Base-by-base conservation (phyloP, 1,139 yeast species). In the Saccharomyces uvarum region DNA sequence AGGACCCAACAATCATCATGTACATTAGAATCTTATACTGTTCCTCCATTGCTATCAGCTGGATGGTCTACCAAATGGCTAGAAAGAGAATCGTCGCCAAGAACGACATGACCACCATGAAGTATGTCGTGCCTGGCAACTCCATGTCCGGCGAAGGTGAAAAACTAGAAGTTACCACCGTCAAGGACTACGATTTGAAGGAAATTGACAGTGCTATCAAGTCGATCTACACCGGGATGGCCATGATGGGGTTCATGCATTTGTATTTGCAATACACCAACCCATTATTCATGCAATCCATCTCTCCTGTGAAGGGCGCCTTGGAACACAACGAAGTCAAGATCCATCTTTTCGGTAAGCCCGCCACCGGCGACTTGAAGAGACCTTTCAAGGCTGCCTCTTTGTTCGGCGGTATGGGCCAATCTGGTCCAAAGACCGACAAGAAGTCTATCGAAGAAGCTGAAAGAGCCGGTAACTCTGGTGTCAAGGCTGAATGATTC, bases 231-330 rank as follows among this genome's bases (percentile, higher is more conserved):
- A 87, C 95, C 63, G 88, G 96, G 60, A 73, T 90, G 66, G 97
- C 96, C 68, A 91, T 95, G 97, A 91, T 95, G 95, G 97, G 86
- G 33, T 88, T 93, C 83, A 91, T 93, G 98, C 99, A 93, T 75
- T 68, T 93, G 60, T 93, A 93, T 83, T 85, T 95, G 96, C 88
- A 90, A 76, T 95, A 89, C 81, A 89, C 98, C 73, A 91, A 93
- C 77, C 99, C 99, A 57, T 82, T 93, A 73, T 83, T 95, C 65
- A 88, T 93, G 89, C 99, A 93, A 78, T 84, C 93, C 59, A 80
- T 95, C 65, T 82, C 95, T 54, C 93, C 97, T 53, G 77, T 95
- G 66, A 93, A 93, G 81, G 76, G 86, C 63, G 97, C 96, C 53
- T 76, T 90, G 60, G 99, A 95, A 77, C 78, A 88, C 66, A 91